Conservation (phyloP, 495 filamentous ascomycete genomes). For the Penicillium roqueforti region DNA sequence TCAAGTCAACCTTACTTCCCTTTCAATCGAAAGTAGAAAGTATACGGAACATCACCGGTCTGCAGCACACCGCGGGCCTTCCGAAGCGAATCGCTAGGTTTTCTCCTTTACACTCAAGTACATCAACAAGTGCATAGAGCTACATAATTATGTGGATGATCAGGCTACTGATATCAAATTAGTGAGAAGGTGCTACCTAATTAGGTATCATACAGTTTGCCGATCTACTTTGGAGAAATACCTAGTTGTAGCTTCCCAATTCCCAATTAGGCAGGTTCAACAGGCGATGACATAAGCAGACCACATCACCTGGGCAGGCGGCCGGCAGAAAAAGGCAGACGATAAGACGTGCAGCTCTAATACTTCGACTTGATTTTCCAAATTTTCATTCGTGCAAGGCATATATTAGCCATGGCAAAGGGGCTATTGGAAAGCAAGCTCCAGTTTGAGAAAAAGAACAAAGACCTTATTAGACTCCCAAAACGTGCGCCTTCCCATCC, state of each 20-base stretch:
- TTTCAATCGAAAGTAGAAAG: slow-evolving; percentile 36
- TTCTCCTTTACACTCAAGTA: slow-evolving; percentile 46
- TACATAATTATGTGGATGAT: slow-evolving; percentile 5
- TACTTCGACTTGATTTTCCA: not conserved
- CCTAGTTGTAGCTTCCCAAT: not conserved
- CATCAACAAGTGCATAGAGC: slow-evolving; percentile 33
- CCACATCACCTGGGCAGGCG: not conserved
- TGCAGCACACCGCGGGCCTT: slow-evolving; percentile 26
- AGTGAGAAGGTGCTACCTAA: not conserved
- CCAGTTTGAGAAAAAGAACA: slow-evolving; percentile 41
- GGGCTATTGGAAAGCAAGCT: slow-evolving; percentile 28
- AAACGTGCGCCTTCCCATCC: slow-evolving; percentile 25
- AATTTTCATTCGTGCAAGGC: not conserved
- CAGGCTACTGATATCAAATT: not conserved
- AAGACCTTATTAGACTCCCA: slow-evolving; percentile 36
- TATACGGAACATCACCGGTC: slow-evolving; percentile 32
- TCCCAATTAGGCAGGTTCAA: not conserved
- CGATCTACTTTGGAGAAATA: not conserved
- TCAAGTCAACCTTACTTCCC: slow-evolving; percentile 30
- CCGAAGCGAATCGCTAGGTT: slow-evolving; percentile 32
- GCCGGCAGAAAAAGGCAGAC: slow-evolving; percentile 24
- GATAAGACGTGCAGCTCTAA: slow-evolving; percentile 12
- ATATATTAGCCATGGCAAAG: slow-evolving; percentile 22
- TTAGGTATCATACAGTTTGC: not conserved
- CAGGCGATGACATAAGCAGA: not conserved